phyloP scores from a whole-genome alignment of 1,284 basidiomycete genomes.

The Ganoderma resinaceum region DNA sequence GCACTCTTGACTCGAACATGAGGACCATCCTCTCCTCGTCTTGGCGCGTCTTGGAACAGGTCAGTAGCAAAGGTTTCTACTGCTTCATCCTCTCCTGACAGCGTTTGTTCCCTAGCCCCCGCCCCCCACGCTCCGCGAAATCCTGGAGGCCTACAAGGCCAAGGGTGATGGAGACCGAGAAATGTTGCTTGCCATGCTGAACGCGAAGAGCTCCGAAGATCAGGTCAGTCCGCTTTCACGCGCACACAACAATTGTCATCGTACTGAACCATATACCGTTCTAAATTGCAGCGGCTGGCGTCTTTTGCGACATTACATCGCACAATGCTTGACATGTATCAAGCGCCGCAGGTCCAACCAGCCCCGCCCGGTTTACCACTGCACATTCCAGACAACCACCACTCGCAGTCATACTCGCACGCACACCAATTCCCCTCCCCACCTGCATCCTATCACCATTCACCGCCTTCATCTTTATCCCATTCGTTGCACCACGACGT shows the following conservation, averaged over 20 bases:
- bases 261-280: background rate
- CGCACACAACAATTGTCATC: slow-evolving; percentile 14
- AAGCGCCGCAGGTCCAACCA: slow-evolving; percentile 34
- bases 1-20: slow-evolving; percentile 34
- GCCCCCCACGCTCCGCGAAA: slow-evolving; percentile 83
- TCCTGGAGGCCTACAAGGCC: slow-evolving; percentile 81
- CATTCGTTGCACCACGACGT: slow-evolving; percentile 26
- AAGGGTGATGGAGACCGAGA: slow-evolving; percentile 91
- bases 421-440: slow-evolving; percentile 38
- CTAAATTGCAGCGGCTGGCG: slow-evolving; percentile 63
- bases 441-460: slow-evolving; percentile 39
- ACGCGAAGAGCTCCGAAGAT: slow-evolving; percentile 90
- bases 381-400: slow-evolving; percentile 30
- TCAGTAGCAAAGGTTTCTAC: slow-evolving; percentile 39
- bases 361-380: slow-evolving; percentile 28
- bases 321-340: slow-evolving; percentile 70
- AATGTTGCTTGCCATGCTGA: slow-evolving; percentile 86
- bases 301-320: slow-evolving; percentile 72
- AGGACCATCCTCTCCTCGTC: slow-evolving; percentile 50
- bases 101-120: slow-evolving; percentile 53
- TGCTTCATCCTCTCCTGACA: slow-evolving; percentile 38
- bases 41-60: slow-evolving; percentile 57
- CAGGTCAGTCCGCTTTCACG: slow-evolving; percentile 56
- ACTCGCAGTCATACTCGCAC: slow-evolving; percentile 29
- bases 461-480: slow-evolving; percentile 28